Percentiles rank a stretch among this genome's conserved stretches.
These are phyloP conservation scores for Trichoderma sp. DNA, from an alignment of 2,329 filamentous ascomycete genomes.

Conservation along the genomic window DNA sequence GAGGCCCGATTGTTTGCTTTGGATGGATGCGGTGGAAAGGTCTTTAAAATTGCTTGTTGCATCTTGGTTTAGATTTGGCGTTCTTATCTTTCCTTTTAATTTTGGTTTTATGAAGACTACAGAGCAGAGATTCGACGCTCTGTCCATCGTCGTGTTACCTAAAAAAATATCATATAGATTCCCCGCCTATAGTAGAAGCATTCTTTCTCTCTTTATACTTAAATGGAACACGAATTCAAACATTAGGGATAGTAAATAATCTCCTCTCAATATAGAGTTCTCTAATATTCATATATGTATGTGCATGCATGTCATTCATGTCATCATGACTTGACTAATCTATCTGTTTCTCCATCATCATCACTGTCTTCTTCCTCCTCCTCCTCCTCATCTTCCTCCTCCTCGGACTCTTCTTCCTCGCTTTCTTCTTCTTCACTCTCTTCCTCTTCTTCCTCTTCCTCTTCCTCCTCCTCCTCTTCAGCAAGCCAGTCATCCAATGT, in stretches of 20 bases:
- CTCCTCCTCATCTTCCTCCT: constrained; percentile 45
- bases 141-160: neutral
- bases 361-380: constrained; percentile 51
- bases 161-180: neutral
- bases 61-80: constrained; percentile 19
- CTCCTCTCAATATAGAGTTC: neutral
- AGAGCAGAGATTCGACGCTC: neutral
- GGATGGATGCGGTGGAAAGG: neutral
- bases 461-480: constrained; percentile 62
- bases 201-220: neutral
- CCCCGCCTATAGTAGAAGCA: neutral
- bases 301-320: neutral
- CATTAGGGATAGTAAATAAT: neutral
- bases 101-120: neutral
- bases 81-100: neutral
- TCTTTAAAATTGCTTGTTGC: constrained; percentile 1
- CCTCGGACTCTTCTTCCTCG: constrained; percentile 48
- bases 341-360: constrained; percentile 45
- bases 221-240: neutral
- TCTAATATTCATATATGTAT: neutral
- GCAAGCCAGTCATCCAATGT: constrained; percentile 91
- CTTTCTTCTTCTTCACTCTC: constrained; percentile 49
- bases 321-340: constrained; percentile 37
- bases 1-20: neutral
- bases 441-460: constrained; percentile 47